phyloP scores from a whole-genome alignment of 805 yeast species.

The Debaryomyces prosopidis region DNA sequence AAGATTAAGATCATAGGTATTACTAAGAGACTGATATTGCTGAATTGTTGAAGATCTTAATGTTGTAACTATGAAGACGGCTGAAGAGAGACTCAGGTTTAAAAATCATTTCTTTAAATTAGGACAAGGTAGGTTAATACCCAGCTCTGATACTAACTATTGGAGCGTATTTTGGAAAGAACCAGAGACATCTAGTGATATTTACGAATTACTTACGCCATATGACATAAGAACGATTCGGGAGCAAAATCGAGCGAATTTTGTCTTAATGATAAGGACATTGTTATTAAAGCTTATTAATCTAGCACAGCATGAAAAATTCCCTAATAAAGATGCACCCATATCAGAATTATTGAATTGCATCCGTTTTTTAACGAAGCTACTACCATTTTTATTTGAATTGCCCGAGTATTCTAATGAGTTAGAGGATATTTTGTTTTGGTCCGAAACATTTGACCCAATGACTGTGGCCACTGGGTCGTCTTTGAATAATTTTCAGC shows the following conservation, averaged over 20 bases:
- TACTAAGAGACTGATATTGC: neutral
- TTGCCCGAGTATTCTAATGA: constrained; percentile 22
- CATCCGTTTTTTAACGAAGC: constrained; percentile 59
- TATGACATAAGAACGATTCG: constrained; percentile 61
- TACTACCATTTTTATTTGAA: constrained; percentile 72
- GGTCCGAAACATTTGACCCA: constrained; percentile 47
- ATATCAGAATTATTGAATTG: constrained; percentile 53
- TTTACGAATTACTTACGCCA: constrained; percentile 56
- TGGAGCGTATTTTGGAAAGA: constrained; percentile 32
- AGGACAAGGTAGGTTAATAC: constrained; percentile 44
- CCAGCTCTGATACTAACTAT: constrained; percentile 20
- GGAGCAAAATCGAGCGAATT: constrained; percentile 57
- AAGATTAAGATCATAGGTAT: too few species aligned
- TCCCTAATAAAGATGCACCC: constrained; percentile 20
- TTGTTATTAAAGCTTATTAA: constrained; percentile 24
- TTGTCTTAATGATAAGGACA: constrained; percentile 50
- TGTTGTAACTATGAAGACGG: constrained; percentile 58
- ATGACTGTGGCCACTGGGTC: neutral
- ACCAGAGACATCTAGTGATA: constrained; percentile 55
- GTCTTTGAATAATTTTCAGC: neutral
- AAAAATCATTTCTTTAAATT: constrained; percentile 62
- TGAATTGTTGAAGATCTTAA: neutral
- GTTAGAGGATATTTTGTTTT: constrained; percentile 29
- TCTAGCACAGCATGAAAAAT: constrained; percentile 6
- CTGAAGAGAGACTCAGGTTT: constrained; percentile 66